Evolutionary conservation across 257 asterid genomes (phyloP), one percentile per base, ranked within the genome.

Genomic region (Solanum bukasovii): DNA sequence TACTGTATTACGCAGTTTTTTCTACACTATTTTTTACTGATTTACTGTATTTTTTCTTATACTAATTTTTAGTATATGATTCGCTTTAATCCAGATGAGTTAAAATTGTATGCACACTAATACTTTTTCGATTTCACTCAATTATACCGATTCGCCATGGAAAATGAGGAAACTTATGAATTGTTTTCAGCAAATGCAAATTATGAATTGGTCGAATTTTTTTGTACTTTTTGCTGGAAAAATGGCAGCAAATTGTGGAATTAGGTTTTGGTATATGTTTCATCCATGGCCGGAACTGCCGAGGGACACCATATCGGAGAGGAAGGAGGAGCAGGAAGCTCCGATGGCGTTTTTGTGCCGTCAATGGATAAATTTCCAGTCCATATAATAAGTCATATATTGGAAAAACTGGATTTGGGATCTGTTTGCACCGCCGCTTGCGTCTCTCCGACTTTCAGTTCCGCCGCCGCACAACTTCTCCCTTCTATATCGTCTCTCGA

Each of bases 371-470:
- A 88, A 61, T 93, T 94, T 9, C 98, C 98, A 18, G 93, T 92
- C 83, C 40, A 92, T 86, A 35, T 93, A 84, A 29, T 94, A 29
- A n/a, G 67, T 49, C 92, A 90, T 61, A 89, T 95, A 67, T 87
- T 94, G 78, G 88, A 88, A 21, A 91, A 92, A 89, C 37, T 96
- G 83, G 93, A 94, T 75, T 91, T 96, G 86, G 94, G 86, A 13
- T 91, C 98, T 25, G 92, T 94, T 65, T 93, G 96, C 88, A 84
- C 96, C 18, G 83, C 90, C 67, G 92, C 98, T 16, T 94, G 98
- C 85, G 98, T 92, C 65, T 91, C 92, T 61, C 90, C 89, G 56
- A 38, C 87, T 85, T 89, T 94, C 74, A 87, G 87, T 44, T 91
- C 93, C 52, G 44, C 86, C 56, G 94, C 88, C 72, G 88, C 93